Conservation (phyloP, 1,284 basidiomycete species). For the Ustilago shanxiensis region DNA sequence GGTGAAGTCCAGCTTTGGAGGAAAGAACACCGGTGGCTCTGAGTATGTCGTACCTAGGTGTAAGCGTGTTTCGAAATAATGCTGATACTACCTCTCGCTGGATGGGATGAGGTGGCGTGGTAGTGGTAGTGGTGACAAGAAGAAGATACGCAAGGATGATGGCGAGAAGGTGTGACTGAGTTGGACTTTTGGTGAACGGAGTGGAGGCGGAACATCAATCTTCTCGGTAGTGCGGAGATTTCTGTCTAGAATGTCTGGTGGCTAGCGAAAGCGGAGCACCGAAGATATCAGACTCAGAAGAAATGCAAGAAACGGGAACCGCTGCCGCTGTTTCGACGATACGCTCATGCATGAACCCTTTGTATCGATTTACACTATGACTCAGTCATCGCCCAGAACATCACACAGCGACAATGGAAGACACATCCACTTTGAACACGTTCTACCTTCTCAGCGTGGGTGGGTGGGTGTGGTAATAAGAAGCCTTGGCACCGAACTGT, state of each 20-base stretch:
- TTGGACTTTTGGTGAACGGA: too few species aligned
- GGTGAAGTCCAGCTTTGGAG: too few species aligned
- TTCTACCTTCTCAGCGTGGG: background rate
- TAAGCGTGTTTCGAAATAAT: too few species aligned
- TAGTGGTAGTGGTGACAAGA: too few species aligned
- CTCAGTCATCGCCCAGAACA: background rate
- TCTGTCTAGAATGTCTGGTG: too few species aligned
- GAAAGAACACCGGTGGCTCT: too few species aligned
- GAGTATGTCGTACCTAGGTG: too few species aligned
- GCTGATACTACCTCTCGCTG: too few species aligned
- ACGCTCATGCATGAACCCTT: conserved; percentile 6
- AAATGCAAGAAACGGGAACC: conserved; percentile 1
- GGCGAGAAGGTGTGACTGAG: background rate
- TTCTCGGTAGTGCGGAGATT: conserved; percentile 1
- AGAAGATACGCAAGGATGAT: background rate
- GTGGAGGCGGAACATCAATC: conserved; percentile 1
- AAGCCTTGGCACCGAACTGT: background rate
- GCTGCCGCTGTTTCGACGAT: conserved; percentile 3
- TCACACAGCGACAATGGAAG: background rate
- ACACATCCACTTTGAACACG: background rate
- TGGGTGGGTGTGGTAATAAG: background rate
- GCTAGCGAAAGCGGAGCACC: conserved; percentile 6
- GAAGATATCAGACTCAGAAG: background rate
- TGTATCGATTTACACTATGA: background rate
- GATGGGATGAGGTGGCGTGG: too few species aligned